Evolutionary conservation across 257 asterid species (phyloP), one percentile per base, ranked within the genome.

Genomic region (Mentha longifolia): DNA sequence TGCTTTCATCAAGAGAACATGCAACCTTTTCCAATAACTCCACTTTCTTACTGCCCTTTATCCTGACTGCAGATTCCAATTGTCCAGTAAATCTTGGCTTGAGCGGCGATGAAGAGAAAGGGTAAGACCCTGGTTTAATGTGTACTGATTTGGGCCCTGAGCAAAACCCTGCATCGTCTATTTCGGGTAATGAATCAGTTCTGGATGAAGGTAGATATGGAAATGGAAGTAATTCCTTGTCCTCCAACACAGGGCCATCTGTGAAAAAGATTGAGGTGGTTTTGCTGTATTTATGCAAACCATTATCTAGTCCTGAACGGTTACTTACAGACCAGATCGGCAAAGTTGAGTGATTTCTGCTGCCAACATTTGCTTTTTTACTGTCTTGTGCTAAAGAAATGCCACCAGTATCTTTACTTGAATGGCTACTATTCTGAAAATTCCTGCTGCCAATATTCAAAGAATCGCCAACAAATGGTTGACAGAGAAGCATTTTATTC

Each of bases 221-320:
- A 73, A 68, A 75, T 3, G 69, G 68, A 70, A 46, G 30, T 57
- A 73, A 73, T 42, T 83, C 91, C 74, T 78, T 78, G 43, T 82
- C 85, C 72, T 80, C 84, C 64, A 88, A 78, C 56, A 90, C 64
- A 73, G 93, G 97, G 50, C 95, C 95, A 72, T 90, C 97, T 1
- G 92, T 81, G 52, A 83, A 77, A 68, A 82, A 56, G 0, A 59
- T 14, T 37, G 91, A 72, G 61, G 77, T 70, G 50, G 50, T 58
- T 76, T 75, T 76, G 54, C 76, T 46, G 75, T 42, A 47, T 68
- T 70, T 65, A 56, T 67, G 58, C 73, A 77, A 55, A 51, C 75
- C 33, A 28, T 68, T 80, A 68, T 65, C 75, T 75, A 50, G 72
- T 54, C 74, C 85, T 9, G 82, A 42, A 67, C 69, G 62, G 57